phyloP scores from a whole-genome alignment of 1,139 yeast genomes.

The Schizosaccharomyces versatilis region DNA sequence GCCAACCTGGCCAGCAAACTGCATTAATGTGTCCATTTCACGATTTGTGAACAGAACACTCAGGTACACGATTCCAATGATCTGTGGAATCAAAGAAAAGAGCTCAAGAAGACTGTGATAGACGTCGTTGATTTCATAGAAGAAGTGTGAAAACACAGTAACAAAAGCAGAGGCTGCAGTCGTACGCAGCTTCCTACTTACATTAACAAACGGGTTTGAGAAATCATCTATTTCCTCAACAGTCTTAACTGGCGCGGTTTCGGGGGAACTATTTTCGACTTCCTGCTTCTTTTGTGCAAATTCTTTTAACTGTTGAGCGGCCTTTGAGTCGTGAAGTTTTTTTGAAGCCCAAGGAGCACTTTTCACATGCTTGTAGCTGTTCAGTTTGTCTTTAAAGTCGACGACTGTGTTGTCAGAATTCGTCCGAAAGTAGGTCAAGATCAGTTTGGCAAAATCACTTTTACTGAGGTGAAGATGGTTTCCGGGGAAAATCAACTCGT shows the following conservation, averaged over 20 bases:
- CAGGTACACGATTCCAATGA: neutral
- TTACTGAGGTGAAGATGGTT: constrained; percentile 42
- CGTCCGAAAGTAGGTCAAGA: neutral
- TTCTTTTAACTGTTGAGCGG: neutral
- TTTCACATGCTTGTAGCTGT: neutral
- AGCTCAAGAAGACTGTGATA: neutral
- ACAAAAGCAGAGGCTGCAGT: neutral
- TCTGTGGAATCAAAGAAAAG: constrained; percentile 1
- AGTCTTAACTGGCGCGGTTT: neutral
- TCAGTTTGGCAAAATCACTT: neutral
- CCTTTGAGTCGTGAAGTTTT: neutral
- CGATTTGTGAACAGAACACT: constrained; percentile 1
- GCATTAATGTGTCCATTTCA: neutral
- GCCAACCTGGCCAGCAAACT: neutral
- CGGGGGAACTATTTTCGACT: neutral
- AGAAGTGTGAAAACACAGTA: neutral
- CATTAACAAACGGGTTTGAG: neutral
- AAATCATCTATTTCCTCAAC: neutral
- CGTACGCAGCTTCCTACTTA: no score
- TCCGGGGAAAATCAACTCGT: constrained; percentile 33
- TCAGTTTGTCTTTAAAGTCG: neutral
- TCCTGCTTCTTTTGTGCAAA: neutral
- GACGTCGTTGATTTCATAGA: neutral
- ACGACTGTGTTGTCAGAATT: neutral
- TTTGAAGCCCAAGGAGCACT: neutral